Conservation (phyloP, 2,329 filamentous ascomycete species). For the Tolypocladium nubicola region DNA sequence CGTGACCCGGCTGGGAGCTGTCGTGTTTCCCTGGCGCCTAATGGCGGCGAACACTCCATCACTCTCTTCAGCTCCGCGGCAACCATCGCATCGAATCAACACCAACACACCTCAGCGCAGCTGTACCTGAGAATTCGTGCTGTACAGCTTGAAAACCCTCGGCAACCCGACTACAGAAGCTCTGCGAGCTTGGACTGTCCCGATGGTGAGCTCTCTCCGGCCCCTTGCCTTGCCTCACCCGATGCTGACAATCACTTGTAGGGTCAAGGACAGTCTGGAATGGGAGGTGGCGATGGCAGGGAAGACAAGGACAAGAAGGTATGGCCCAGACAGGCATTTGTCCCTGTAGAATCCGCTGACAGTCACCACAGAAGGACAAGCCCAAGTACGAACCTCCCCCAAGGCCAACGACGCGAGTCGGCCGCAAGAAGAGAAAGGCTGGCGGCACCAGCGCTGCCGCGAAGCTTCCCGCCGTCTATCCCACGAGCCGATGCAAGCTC, state of each 20-base stretch:
- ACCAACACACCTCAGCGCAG: constrained; percentile 7
- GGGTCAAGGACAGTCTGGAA: constrained; percentile 81
- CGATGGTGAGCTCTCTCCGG: constrained; percentile 3
- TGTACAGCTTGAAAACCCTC: constrained; percentile 8
- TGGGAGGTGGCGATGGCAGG: constrained; percentile 69
- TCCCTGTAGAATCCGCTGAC: constrained; percentile 8
- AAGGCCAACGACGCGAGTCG: constrained; percentile 90
- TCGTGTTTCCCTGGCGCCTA: constrained; percentile 37
- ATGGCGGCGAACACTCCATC: constrained; percentile 15
- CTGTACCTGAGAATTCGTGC: neutral
- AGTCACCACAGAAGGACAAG: constrained; percentile 76
- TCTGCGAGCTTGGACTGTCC: constrained; percentile 19
- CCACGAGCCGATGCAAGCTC: constrained; percentile 94
- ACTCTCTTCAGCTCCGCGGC: constrained; percentile 1
- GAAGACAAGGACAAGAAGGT: constrained; percentile 95
- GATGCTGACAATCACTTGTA: constrained; percentile 20
- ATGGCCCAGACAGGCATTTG: constrained; percentile 9
- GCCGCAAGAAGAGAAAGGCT: constrained; percentile 96
- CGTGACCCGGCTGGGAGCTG: constrained; percentile 23
- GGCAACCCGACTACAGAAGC: constrained; percentile 9
- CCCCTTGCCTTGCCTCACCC: neutral
- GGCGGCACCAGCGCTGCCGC: constrained; percentile 88
- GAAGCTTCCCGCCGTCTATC: constrained; percentile 89
- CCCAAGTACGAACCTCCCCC: constrained; percentile 99
- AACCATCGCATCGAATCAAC: constrained; percentile 5